Base-by-base conservation (phyloP, 768 basidiomycete genomes). In the Jaapia argillacea region DNA sequence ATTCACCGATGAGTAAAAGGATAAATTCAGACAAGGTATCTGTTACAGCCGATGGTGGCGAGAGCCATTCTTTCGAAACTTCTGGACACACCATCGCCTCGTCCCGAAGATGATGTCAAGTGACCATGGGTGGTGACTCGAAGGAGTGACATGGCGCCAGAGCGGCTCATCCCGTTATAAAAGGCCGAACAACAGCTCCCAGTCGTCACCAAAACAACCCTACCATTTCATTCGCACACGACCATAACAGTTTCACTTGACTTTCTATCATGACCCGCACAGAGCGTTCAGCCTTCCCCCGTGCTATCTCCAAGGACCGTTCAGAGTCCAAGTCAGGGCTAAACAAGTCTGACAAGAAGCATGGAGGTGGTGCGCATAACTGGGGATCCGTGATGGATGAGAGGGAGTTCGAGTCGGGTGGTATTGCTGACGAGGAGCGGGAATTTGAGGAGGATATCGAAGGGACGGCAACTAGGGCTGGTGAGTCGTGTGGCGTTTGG, bases 261-360 rank as follows among this genome's bases (percentile, higher is more conserved):
- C n/a, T n/a, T n/a, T n/a, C n/a, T n/a, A n/a, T 33, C 58, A 89
- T 89, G 85, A 88, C 85, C 46, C 84, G 86, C 55, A 89, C 86
- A 42, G 79, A 71, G 51, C 84, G 86, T 53, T 70, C 85, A 45
- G 56, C 73, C 36, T 81, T 72, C 58, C 84, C 81, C 41, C 76
- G 79, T 47, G 87, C 86, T 37, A 63, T 86, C 54, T 48, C 72
- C 48, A 81, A 75, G 66, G 86, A 90, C 65, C 82, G 85, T 55
- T 85, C 84, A 13, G 75, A 81, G 66, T 77, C 80, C 56, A 84
- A 80, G 65, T 75, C 79, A 31, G 89, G 88, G 42, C 70, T 81
- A 45, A 77, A 81, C 70, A 73, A 72, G 54, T 74, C 72, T 52
- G 52, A 82, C 45, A 81, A 79, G 64, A 91, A 91, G 67, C 70